Base-by-base conservation (phyloP, 495 filamentous ascomycete genomes). In the Hypoxylon fuscum region DNA sequence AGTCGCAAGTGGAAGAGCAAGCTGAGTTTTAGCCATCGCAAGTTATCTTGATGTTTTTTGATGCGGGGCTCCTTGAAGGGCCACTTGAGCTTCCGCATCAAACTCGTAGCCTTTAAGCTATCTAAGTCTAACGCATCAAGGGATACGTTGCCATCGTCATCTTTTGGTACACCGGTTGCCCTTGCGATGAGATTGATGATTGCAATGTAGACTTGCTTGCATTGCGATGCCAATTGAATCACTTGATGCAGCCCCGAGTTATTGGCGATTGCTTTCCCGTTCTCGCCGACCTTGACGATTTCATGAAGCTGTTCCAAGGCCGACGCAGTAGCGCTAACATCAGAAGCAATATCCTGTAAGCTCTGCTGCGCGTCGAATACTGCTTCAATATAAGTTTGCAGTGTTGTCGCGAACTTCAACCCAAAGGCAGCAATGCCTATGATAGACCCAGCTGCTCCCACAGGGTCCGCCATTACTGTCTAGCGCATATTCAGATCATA, bases 251-350 rank as follows among this genome's bases (percentile, higher is more conserved):
- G 5, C 2, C 66, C 66, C 1, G 52, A 48, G 38, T 66, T 32
- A 23, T 41, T 66, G 11, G n/a, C 48, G 29, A 66, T 55, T 42
- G 45, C 18, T 15, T 44, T 47, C 8, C 41, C 40, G 45, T 45
- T 50, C 14, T 46, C 22, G 18, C 55, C 47, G 14, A 34, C 25
- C 14, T 51, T 34, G 17, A 59, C 27, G 29, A 62, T 37, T 1
- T 35, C 34, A 22, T 55, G 53, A 10, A 69, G 57, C 40, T 69
- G 66, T 20, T 55, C 29, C 3, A 69, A 20, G 17, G 62, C 62
- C 2, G 62, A 51, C 31, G 62, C 57, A 12, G 66, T 66, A 14
- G 62, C 47, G 37, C 55, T 54, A 4, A 69, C 53, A 11, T 66
- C 67, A 4, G 43, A 51, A 6, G 48, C 47, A 9, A 68, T 54